Evolutionary conservation across 2,329 filamentous ascomycete genomes (phyloP), one percentile per base, ranked within the genome.

Genomic region (Talaromyces marneffei): DNA sequence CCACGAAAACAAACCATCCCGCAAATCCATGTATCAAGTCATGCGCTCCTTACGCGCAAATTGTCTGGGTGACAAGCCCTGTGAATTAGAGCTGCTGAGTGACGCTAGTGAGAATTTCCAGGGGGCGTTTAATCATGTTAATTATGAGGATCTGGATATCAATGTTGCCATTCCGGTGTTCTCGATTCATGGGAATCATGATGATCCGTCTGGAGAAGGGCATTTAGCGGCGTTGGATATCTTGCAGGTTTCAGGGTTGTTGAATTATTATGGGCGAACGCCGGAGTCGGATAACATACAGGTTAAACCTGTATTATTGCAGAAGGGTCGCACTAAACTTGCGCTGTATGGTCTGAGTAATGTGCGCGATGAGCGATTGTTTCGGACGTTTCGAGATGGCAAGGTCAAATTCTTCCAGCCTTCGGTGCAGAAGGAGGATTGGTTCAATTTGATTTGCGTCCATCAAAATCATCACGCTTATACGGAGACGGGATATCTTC

Each of bases 141-240:
- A 99, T 76, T 99, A 99, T 76, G 92, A 97, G 75, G 94, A 99
- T 70, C 86, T 91, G 25, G 91, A 99, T 69, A 97, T 99, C 75
- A 99, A 99, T 70, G 86, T 99, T 63, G 91, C 92, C 1, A 97
- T 97, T 60, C 94, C 94, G 0, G 92, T 99, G 29, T 99, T 99
- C 72, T 96, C 93, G 0, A 99, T 99, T 42, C 95, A 99, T 69
- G 94, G 94, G 50, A 99, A 99, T 70, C 94, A 99, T 72, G 94
- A 99, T 71, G 94, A 99, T 72, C 94, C 94, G 0, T 95, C 92
- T n/a, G 94, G 94, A 9, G 92, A 97, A 69, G 94, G 92, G 10
- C 91, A 96, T 72, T 88, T 89, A 66, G 95, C 94, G 65, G 92
- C 93, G 0, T 82, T 99, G 10, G 94, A 99, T 73, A 77, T 99